Evolutionary conservation across 352 stramenopile genomes (phyloP).

Genomic region (Pythium apleroticum): DNA sequence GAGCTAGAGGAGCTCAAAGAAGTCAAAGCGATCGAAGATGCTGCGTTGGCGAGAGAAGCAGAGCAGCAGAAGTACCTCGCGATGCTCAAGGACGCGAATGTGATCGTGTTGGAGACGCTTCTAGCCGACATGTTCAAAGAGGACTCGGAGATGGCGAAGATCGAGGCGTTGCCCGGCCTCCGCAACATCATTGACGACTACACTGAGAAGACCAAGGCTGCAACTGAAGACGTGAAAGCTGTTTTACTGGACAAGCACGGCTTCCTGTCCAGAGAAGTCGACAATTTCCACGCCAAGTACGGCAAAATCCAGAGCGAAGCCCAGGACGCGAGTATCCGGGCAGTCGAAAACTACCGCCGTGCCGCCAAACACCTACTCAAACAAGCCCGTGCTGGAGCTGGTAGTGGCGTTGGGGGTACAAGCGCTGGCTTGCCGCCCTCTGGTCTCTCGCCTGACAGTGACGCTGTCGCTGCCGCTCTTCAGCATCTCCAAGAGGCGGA

Average conservation of each 20-base stretch:
- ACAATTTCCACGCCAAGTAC: conserved; percentile 61
- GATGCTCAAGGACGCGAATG: conserved; percentile 84
- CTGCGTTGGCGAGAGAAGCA: conserved; percentile 64
- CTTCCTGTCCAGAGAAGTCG: conserved; percentile 53
- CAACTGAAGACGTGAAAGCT: conserved; percentile 83
- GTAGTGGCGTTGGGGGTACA: conserved; percentile 33
- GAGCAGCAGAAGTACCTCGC: conserved; percentile 79
- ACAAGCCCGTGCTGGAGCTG: conserved; percentile 47
- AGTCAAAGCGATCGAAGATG: conserved; percentile 85
- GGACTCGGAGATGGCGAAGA: conserved; percentile 91
- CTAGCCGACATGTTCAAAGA: conserved; percentile 92
- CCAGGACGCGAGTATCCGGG: conserved; percentile 69
- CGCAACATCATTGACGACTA: conserved; percentile 91
- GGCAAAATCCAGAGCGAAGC: conserved; percentile 62
- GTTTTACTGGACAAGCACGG: conserved; percentile 77
- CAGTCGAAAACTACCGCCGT: conserved; percentile 80
- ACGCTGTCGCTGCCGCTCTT: conserved; percentile 39
- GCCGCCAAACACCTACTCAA: conserved; percentile 77
- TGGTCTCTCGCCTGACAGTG: neutral
- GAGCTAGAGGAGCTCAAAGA: conserved; percentile 83
- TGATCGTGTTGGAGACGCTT: conserved; percentile 88
- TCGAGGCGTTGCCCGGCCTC: conserved; percentile 86
- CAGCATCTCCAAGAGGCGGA: conserved; percentile 86
- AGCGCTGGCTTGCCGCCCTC: neutral
- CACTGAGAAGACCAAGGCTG: conserved; percentile 76